Base-by-base conservation (phyloP, 305 asterid species). In the Fraxinus nigra region DNA sequence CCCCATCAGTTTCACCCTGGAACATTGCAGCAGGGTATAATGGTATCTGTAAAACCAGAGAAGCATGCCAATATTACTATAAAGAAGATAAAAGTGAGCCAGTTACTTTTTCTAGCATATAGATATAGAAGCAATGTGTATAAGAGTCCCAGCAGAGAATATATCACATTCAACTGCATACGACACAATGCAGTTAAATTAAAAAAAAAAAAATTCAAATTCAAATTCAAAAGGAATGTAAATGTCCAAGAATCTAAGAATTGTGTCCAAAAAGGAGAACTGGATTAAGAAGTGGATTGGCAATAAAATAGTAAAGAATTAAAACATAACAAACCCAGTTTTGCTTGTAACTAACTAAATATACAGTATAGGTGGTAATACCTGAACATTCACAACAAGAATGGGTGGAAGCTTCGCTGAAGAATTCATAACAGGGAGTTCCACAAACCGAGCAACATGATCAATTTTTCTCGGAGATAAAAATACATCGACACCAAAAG, bases 351-450 rank as follows among this genome's bases (percentile, higher is more conserved):
- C 16, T 61, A 10, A 3, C 40, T 7, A 14, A 38, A 7, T 26
- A 24, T 30, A 13, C 8, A 74, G 35, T 37, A 61, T 35, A 79
- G 74, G 59, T 69, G 56, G 73, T 59, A 34, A 24, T 92, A 97
- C 98, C 98, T 97, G 99, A 78, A 92, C 96, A 87, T 97, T 97
- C 84, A 97, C 98, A 76, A 97, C 97, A 35, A 97, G 98, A 82
- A 97, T 89, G 0, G 95, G 89, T 24, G 99, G 99, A 80, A 97
- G 95, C 78, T 89, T 90, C 81, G 89, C 97, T 6, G 93, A 88
- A 77, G 91, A 85, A 84, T 76, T 84, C 73, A 82, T 48, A 54
- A 74, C 82, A 56, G 98, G 98, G 87, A 97, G 98, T 34, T 92
- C 91, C 87, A 97, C 98, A 78, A 84, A 90, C 81, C 92, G 92